Evolutionary conservation across 139 green algal genomes (phyloP), one percentile per base, ranked within the genome.

Genomic region (Pedinophyceae sp.): DNA sequence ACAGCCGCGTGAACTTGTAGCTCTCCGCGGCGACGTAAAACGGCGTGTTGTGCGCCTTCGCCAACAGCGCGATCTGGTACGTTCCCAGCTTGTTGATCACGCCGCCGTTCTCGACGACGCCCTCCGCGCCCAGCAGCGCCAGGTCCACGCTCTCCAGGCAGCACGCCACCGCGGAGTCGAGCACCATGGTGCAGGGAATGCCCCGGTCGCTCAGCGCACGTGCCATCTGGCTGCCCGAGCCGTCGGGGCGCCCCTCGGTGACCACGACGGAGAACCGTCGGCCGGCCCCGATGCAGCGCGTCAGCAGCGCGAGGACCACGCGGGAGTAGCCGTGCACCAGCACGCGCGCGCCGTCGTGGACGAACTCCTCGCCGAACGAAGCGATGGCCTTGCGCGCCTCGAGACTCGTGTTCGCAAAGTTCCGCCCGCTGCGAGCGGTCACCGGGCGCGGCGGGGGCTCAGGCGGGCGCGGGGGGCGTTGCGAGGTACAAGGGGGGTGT

Each of bases 41-140:
- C 10, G 88, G 89, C 54, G 86, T 89, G 43, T 73, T 74, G 30
- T 83, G 69, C 20, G 75, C 58, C 50, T 55, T 52, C 17, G 59
- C 59, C 29, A 52, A 45, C 18, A 66, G 59, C 52, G 52, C 54
- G 58, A 71, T 73, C 55, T 73, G 73, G 63, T 82, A 89, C 16
- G 82, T 87, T 30, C 82, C 82, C 40, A 97, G 73, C 70, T 94
- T 94, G 78, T 94, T 97, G 67, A 97, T 85, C 22, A 97, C 64
- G 18, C 89, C 89, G 13, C 89, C 89, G 47, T 82, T 95, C 68
- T 96, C 89, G 48, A 93, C 87, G 47, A 97, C 85, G 2, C 75
- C 89, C 62, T 95, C 89, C 0, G 87, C 89, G n/a, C 89, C 89
- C 30, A 90, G 69, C 38, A 97, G 66, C 50, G 93, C 87, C 59